Conservation (phyloP, 495 filamentous ascomycete species). For the Tuber microsphaerosporum region DNA sequence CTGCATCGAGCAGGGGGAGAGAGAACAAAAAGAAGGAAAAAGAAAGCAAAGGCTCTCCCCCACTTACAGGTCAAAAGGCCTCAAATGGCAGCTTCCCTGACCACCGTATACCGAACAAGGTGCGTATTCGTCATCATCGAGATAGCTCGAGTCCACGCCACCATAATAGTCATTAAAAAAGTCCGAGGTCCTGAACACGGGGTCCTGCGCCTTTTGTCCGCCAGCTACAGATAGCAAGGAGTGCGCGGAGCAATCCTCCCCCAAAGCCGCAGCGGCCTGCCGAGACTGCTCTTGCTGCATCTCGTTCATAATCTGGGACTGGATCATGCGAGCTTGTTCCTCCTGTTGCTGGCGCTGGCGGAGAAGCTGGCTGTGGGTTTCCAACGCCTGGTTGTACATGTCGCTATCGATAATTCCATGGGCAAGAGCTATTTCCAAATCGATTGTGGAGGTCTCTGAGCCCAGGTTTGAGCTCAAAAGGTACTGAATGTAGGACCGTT, state of each 20-base stretch:
- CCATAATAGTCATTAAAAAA: conserved; percentile 40
- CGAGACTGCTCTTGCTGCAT: conserved; percentile 10
- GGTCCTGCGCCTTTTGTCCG: conserved; percentile 13
- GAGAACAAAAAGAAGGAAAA: neutral
- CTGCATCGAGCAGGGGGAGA: neutral
- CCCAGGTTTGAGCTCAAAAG: conserved; percentile 33
- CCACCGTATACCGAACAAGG: conserved; percentile 31
- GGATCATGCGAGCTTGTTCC: conserved; percentile 1
- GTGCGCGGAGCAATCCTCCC: conserved; percentile 30
- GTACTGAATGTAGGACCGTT: conserved; percentile 35
- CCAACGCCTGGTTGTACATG: conserved; percentile 23
- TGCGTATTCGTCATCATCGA: conserved; percentile 29
- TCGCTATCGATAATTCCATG: conserved; percentile 31
- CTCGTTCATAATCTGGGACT: conserved; percentile 9
- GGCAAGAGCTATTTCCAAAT: conserved; percentile 36
- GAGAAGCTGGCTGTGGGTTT: conserved; percentile 18
- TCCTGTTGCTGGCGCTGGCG: conserved; percentile 18
- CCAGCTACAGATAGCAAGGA: conserved; percentile 16
- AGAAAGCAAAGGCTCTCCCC: neutral
- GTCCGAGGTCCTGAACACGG: conserved; percentile 21
- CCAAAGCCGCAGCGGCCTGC: conserved; percentile 12
- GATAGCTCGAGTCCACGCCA: conserved; percentile 17
- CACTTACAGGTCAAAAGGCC: conserved; percentile 39
- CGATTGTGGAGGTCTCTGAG: conserved; percentile 26
- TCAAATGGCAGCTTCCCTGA: conserved; percentile 23